Evolutionary conservation across 768 basidiomycete species (phyloP), one percentile per base, ranked within the genome.

Genomic region (Tylopilus sp.): DNA sequence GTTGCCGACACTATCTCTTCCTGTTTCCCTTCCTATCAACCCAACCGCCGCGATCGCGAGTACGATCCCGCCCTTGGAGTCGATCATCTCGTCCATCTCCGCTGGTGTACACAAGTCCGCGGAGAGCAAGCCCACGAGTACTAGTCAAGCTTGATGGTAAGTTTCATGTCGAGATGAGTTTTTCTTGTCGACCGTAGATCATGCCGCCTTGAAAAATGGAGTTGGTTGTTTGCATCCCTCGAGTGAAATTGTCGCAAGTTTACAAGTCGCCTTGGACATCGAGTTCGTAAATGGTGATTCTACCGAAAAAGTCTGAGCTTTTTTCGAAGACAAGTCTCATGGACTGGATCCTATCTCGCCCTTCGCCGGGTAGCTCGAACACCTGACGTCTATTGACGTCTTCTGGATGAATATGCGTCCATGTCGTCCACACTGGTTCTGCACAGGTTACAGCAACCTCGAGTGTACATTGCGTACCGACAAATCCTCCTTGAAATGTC

Each of bases 401-500:
- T 58, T 89, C 85, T 3, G 91, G 89, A 61, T 83, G 91, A 57
- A 91, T 72, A 20, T 76, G 72, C 1, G 77, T 74, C 53, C 82
- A 66, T 7, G 66, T 60, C 44, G 64, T 67, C 86, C 86, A 88
- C 40, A 70, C 69, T 22, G 64, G 53, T 35, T 71, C 71, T 30
- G 57, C 56, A 26, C 57, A 50, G n/a, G 65, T 60, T 23, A 62
- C 56, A 25, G 69, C 68, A 21, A 74, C 61, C 40, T 78, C 71
- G 9, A 91, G 60, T 2, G 71, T 60, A 62, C 88, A 90, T 40
- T 75, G 71, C 8, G 78, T 85, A 18, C 88, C 89, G 0, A 86
- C 91, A 64, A 93, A 92, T 2, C 90, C 90, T 13, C 90, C 90
- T 73, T 93, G 90, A 62, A 93, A 93, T 2, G 85, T 90, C 55